These are phyloP conservation scores for Tylopilus sp. DNA, from an alignment of 1,284 basidiomycete genomes.

Conservation along the genomic window DNA sequence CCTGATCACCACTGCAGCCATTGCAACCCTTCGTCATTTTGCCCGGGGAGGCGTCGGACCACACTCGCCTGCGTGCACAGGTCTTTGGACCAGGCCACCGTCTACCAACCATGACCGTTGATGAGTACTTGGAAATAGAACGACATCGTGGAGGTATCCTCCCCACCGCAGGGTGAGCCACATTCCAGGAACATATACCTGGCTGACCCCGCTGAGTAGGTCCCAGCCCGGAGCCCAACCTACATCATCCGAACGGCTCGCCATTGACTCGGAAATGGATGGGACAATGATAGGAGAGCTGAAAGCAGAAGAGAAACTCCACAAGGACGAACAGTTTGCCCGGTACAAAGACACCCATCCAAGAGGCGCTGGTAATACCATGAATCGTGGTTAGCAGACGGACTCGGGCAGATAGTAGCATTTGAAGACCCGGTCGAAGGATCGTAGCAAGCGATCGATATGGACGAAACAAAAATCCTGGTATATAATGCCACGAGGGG, in stretches of 20 bases:
- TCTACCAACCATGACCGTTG: slow-evolving; percentile 94
- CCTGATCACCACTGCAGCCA: slow-evolving; percentile 45
- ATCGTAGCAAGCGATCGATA: slow-evolving; percentile 15
- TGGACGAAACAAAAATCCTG: slow-evolving; percentile 20
- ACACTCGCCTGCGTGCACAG: slow-evolving; percentile 67
- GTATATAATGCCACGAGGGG: slow-evolving; percentile 30
- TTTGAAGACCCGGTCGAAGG: slow-evolving; percentile 6
- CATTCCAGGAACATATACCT: slow-evolving; percentile 1
- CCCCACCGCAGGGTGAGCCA: slow-evolving; percentile 76
- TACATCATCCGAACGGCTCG: slow-evolving; percentile 76
- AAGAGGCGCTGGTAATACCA: slow-evolving; percentile 87
- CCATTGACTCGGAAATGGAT: slow-evolving; percentile 78
- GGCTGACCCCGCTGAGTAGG: slow-evolving; percentile 38
- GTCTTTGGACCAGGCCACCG: slow-evolving; percentile 88
- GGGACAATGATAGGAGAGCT: slow-evolving; percentile 69
- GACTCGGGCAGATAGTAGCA: slow-evolving; percentile 7
- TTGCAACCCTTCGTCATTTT: slow-evolving; percentile 88
- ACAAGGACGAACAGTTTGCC: slow-evolving; percentile 87
- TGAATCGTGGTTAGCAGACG: slow-evolving; percentile 77
- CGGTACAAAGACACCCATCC: slow-evolving; percentile 76
- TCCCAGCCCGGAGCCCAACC: slow-evolving; percentile 62
- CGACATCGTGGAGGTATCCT: slow-evolving; percentile 82
- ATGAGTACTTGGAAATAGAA: slow-evolving; percentile 93
- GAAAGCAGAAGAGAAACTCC: slow-evolving; percentile 73
- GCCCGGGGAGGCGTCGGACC: slow-evolving; percentile 64